Evolutionary conservation across 2,329 filamentous ascomycete genomes (phyloP).

Genomic region (Colletotrichum aenigma): DNA sequence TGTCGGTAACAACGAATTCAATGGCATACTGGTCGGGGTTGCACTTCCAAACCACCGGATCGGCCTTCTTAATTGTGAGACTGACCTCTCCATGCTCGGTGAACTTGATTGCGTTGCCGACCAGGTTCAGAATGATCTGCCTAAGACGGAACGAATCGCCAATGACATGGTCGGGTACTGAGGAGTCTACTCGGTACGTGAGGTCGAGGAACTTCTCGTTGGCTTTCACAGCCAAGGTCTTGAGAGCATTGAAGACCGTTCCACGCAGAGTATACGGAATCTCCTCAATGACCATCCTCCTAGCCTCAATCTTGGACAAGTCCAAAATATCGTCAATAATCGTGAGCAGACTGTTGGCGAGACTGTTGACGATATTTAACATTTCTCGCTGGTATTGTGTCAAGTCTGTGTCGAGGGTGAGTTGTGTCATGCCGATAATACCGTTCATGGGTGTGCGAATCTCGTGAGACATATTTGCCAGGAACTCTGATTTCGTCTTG

Average conservation of each 20-base stretch:
- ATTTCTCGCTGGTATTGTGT: slow-evolving; percentile 97
- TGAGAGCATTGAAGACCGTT: slow-evolving; percentile 95
- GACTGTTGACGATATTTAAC: slow-evolving; percentile 96
- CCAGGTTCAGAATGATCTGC: slow-evolving; percentile 95
- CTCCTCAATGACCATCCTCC: slow-evolving; percentile 97
- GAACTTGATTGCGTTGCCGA: slow-evolving; percentile 99
- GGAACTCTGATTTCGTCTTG: slow-evolving; percentile 97
- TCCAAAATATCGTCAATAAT: slow-evolving; percentile 90
- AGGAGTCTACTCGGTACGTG: slow-evolving; percentile 91
- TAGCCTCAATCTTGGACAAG: slow-evolving; percentile 86
- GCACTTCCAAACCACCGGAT: slow-evolving; percentile 67
- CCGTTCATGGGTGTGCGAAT: slow-evolving; percentile 97
- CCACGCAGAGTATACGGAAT: slow-evolving; percentile 94
- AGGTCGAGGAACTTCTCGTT: slow-evolving; percentile 95
- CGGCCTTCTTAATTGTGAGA: slow-evolving; percentile 79
- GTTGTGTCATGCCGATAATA: slow-evolving; percentile 97
- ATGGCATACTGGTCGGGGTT: slow-evolving; percentile 83
- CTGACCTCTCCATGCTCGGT: slow-evolving; percentile 97
- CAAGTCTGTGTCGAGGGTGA: slow-evolving; percentile 92
- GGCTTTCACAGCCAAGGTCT: slow-evolving; percentile 95
- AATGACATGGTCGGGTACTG: slow-evolving; percentile 92
- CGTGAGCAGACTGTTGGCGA: slow-evolving; percentile 93
- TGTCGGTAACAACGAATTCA: slow-evolving; percentile 95
- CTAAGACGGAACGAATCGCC: slow-evolving; percentile 95
- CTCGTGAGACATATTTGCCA: slow-evolving; percentile 99